A percentile compares a stretch with the other conserved stretches of the same genome.
Conservation (phyloP, 2,329 filamentous ascomycete genomes). For the Leptodontidium sp. region DNA sequence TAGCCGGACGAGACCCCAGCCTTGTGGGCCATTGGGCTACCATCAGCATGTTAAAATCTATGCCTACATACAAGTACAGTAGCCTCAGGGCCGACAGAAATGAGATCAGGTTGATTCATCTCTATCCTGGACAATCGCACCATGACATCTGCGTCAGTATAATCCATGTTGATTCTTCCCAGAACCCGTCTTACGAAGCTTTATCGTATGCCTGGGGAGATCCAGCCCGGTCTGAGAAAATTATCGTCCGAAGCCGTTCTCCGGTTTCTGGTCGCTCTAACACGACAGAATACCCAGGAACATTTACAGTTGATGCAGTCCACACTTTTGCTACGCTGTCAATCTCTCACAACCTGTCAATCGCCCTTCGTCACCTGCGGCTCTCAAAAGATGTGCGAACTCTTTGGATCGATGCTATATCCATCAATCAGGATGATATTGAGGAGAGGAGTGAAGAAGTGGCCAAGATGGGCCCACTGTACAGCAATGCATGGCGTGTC, state of each 20-base stretch:
- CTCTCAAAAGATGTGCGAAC: neutral
- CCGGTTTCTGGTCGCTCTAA: neutral
- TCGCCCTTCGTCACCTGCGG: neutral
- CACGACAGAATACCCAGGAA: neutral
- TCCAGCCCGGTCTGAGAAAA: neutral
- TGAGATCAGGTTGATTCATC: neutral
- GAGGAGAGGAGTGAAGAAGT: conserved; percentile 23
- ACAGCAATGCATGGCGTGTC: conserved; percentile 18
- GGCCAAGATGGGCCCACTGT: conserved; percentile 20
- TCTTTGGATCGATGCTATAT: conserved; percentile 28
- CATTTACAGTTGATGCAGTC: neutral
- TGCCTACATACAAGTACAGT: neutral
- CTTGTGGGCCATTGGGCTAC: neutral
- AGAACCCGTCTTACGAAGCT: conserved; percentile 18
- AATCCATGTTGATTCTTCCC: neutral
- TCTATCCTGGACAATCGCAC: neutral
- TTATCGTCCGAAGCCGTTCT: neutral
- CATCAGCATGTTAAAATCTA: neutral
- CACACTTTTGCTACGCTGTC: neutral
- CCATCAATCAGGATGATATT: conserved; percentile 25
- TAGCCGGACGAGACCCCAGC: too few relatives aligned
- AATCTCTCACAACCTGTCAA: neutral
- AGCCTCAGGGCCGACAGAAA: neutral
- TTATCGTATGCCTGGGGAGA: conserved; percentile 19
- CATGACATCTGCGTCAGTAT: neutral